Conservation (phyloP, 2,329 filamentous ascomycete species). For the Colletotrichum somersetense region DNA sequence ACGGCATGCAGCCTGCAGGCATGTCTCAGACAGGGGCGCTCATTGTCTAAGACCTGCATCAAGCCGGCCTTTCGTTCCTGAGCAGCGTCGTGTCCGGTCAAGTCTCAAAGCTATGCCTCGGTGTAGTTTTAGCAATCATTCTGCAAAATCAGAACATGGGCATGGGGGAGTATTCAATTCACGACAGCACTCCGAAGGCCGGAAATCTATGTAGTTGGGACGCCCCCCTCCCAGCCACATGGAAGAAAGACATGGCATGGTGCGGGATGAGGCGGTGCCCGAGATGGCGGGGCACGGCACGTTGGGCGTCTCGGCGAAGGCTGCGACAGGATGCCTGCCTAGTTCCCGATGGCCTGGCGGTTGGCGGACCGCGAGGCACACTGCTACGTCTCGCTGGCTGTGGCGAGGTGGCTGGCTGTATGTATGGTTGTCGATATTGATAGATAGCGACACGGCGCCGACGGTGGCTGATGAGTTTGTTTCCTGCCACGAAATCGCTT, state of each 20-base stretch:
- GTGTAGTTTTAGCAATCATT: neutral
- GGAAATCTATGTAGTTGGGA: neutral
- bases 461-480: conserved; percentile 16
- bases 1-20: conserved; percentile 6
- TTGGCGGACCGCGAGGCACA: conserved; percentile 5
- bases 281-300: conserved; percentile 24
- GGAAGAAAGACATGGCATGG: conserved; percentile 10
- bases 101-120: neutral
- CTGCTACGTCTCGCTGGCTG: conserved; percentile 22
- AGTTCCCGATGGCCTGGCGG: conserved; percentile 10
- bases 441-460: neutral
- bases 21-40: conserved; percentile 26
- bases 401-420: conserved; percentile 2
- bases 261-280: conserved; percentile 32
- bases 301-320: conserved; percentile 10
- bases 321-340: neutral
- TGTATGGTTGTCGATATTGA: neutral
- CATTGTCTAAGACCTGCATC: conserved; percentile 37
- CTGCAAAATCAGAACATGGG: neutral
- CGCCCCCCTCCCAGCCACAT: neutral
- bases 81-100: conserved; percentile 9
- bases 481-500: neutral
- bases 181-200: neutral
- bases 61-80: conserved; percentile 28
- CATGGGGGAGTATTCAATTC: neutral